Conservation (phyloP, 495 filamentous ascomycete genomes). For the Podospora comata region DNA sequence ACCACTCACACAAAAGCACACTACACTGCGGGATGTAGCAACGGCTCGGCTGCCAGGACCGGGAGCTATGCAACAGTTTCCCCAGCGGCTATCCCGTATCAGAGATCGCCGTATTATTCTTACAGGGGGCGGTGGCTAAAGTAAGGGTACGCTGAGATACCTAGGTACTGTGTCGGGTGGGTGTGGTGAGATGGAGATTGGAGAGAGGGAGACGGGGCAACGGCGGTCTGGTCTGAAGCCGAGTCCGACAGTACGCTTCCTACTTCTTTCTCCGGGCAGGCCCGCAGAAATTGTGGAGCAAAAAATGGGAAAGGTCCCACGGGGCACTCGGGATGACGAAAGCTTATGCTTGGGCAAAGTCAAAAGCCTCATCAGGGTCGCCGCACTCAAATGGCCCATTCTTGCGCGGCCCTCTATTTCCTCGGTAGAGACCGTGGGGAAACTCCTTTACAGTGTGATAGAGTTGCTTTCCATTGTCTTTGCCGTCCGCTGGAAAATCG, state of each 20-base stretch:
- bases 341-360: neutral
- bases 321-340: constrained; percentile 17
- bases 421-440: constrained; percentile 21
- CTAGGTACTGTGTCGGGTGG: neutral
- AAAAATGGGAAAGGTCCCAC: constrained; percentile 1
- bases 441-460: constrained; percentile 2
- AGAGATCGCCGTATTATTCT: neutral
- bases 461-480: neutral
- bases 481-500: neutral
- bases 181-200: no score
- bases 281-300: constrained; percentile 14
- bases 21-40: neutral
- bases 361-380: neutral
- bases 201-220: neutral
- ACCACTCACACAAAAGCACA: no score
- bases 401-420: neutral
- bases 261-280: constrained; percentile 32
- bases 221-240: constrained; percentile 21
- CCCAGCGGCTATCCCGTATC: constrained; percentile 1
- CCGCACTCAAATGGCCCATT: neutral
- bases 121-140: constrained; percentile 3
- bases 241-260: constrained; percentile 25
- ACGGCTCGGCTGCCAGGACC: constrained; percentile 8
- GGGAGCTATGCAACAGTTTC: neutral
- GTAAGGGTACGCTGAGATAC: neutral